phyloP scores from a whole-genome alignment of 768 basidiomycete genomes.

The Cubamyces lactineus region DNA sequence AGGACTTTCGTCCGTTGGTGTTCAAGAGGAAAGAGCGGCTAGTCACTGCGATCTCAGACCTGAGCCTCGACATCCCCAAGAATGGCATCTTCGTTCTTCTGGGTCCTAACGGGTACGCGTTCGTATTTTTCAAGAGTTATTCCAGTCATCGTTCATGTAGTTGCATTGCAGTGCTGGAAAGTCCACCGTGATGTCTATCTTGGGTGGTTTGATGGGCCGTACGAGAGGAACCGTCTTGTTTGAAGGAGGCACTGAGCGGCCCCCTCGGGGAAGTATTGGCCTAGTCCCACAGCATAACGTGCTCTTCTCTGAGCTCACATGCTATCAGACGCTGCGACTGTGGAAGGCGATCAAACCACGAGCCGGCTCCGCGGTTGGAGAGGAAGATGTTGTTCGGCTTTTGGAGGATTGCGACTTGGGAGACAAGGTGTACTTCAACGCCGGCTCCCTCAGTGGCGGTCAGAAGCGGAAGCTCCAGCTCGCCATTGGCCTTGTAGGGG shows the following conservation, averaged over 20 bases:
- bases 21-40: slow-evolving; percentile 48
- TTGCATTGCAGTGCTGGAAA: slow-evolving; percentile 64
- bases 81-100: slow-evolving; percentile 74
- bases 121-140: too few relatives aligned
- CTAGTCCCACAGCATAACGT: slow-evolving; percentile 87
- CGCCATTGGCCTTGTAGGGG: slow-evolving; percentile 77
- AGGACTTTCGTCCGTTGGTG: slow-evolving; percentile 54
- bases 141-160: neutral
- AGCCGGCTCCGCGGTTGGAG: slow-evolving; percentile 41
- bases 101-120: slow-evolving; percentile 66
- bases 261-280: slow-evolving; percentile 67
- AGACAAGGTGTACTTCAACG: slow-evolving; percentile 65
- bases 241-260: slow-evolving; percentile 54
- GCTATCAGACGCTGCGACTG: slow-evolving; percentile 69
- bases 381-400: slow-evolving; percentile 69
- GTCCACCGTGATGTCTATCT: slow-evolving; percentile 67
- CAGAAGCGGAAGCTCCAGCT: slow-evolving; percentile 84
- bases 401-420: slow-evolving; percentile 73
- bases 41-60: slow-evolving; percentile 65
- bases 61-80: slow-evolving; percentile 70
- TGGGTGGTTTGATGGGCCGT: slow-evolving; percentile 62
- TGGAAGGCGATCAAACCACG: slow-evolving; percentile 38
- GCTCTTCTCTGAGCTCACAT: slow-evolving; percentile 75
- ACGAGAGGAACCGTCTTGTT: slow-evolving; percentile 59
- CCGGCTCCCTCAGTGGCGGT: slow-evolving; percentile 70